These are phyloP conservation scores for Xylaria sp. DNA, from an alignment of 2,329 filamentous ascomycete genomes.

Conservation along the genomic window DNA sequence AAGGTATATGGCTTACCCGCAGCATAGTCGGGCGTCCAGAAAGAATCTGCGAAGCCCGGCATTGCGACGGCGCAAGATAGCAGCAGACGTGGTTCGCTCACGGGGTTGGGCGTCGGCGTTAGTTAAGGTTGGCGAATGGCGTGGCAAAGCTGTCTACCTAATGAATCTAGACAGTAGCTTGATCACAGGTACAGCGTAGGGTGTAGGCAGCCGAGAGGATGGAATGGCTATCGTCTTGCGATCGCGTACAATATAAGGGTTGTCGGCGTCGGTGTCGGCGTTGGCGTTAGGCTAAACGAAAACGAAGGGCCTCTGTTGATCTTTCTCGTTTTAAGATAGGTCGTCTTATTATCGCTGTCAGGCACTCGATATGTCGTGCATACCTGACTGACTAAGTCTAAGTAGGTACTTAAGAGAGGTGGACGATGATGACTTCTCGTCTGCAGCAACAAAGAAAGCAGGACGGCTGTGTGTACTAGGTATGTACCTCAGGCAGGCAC, in stretches of 20 bases:
- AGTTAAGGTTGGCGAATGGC: slow-evolving; percentile 14
- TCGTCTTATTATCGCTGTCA: slow-evolving; percentile 2
- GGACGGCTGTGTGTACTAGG: slow-evolving; percentile 8
- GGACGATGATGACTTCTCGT: background rate
- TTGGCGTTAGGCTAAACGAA: background rate
- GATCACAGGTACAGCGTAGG: slow-evolving; percentile 7
- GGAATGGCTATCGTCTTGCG: slow-evolving; percentile 11
- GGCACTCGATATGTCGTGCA: slow-evolving; percentile 17
- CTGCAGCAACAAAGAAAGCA: slow-evolving; percentile 31
- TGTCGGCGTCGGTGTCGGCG: background rate
- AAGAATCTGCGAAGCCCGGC: slow-evolving; percentile 93
- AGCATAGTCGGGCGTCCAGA: slow-evolving; percentile 98
- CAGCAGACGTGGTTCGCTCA: slow-evolving; percentile 7
- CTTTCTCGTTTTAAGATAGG: background rate
- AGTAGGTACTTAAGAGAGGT: background rate
- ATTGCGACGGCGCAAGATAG: slow-evolving; percentile 61
- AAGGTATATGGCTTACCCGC: slow-evolving; percentile 69
- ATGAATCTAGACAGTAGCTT: background rate
- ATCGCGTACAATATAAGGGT: background rate
- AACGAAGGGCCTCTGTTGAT: slow-evolving; percentile 10
- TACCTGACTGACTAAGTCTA: slow-evolving; percentile 4
- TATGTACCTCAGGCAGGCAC: background rate
- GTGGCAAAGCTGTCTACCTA: slow-evolving; percentile 8
- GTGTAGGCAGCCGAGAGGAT: background rate
- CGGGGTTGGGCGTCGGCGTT: slow-evolving; percentile 11